A percentile compares a stretch with the other conserved stretches of the same genome.
Evolutionary conservation across 805 yeast genomes (phyloP).

Genomic region (Spathaspora girioi): DNA sequence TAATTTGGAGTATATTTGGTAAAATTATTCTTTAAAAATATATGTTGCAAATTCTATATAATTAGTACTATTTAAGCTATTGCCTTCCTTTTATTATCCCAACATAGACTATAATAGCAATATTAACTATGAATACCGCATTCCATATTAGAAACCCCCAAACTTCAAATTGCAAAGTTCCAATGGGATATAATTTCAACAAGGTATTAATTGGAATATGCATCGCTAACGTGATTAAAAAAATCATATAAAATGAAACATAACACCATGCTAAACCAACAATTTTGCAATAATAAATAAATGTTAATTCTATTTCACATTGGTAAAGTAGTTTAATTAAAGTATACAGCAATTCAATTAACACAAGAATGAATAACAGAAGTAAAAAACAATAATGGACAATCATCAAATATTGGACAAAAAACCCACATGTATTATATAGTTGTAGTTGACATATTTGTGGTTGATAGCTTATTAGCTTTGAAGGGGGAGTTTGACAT

Average conservation of each 20-base stretch:
- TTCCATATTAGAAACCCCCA: not conserved
- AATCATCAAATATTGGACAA: not conserved
- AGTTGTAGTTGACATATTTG: slow-evolving; percentile 2
- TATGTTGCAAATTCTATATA: no score
- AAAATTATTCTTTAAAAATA: no score
- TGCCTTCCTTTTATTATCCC: not conserved
- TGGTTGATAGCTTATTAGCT: not conserved
- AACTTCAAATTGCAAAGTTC: not conserved
- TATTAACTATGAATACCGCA: not conserved
- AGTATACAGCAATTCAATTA: not conserved
- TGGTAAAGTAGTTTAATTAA: not conserved
- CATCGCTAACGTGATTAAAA: not conserved
- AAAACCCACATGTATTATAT: not conserved
- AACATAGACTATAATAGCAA: not conserved
- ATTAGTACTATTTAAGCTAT: not conserved
- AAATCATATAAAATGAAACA: not conserved
- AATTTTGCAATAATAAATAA: not conserved
- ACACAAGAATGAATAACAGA: not conserved
- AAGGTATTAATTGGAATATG: not conserved
- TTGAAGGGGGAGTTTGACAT: slow-evolving; percentile 1
- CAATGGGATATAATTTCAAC: not conserved
- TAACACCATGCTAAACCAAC: not conserved
- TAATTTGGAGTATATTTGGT: no score
- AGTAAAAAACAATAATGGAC: not conserved
- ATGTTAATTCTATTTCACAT: not conserved